Conservation (phyloP, 768 basidiomycete genomes). For the Cystobasidium ongulense region DNA sequence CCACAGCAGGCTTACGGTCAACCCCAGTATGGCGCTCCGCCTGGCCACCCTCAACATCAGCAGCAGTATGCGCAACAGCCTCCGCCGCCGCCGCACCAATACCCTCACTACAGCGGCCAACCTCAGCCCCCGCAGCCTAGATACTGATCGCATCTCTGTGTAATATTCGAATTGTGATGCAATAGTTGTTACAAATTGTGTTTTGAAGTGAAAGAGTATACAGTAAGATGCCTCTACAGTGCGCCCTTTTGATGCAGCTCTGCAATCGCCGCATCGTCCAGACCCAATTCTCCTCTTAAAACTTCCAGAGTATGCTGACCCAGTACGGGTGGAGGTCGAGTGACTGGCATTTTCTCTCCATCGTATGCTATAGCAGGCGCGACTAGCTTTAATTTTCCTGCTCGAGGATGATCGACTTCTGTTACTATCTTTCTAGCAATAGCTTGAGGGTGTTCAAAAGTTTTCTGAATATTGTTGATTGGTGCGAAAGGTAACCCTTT, state of each 20-base stretch:
- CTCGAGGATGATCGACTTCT: slow-evolving; percentile 67
- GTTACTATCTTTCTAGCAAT: slow-evolving; percentile 64
- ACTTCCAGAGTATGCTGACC: slow-evolving; percentile 41
- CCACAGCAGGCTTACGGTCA: slow-evolving; percentile 17
- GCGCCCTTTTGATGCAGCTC: slow-evolving; percentile 28
- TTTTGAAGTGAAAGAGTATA: background rate
- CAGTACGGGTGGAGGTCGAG: slow-evolving; percentile 39
- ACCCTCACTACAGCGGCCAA: background rate
- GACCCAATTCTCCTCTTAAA: slow-evolving; percentile 35
- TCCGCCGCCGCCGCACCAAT: background rate
- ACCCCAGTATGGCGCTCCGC: background rate
- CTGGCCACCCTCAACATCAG: background rate
- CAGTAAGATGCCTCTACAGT: background rate
- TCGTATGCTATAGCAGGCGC: slow-evolving; percentile 40
- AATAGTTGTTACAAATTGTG: background rate
- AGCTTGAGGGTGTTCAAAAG: slow-evolving; percentile 82
- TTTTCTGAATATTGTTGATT: slow-evolving; percentile 81
- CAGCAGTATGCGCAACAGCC: slow-evolving; percentile 15
- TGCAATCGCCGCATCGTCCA: slow-evolving; percentile 34
- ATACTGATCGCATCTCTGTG: too few species aligned
- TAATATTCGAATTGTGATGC: background rate
- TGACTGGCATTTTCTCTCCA: slow-evolving; percentile 38
- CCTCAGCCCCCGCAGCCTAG: background rate
- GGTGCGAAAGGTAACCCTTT: slow-evolving; percentile 82
- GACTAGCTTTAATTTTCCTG: slow-evolving; percentile 51